Evolutionary conservation across 2,329 filamentous ascomycete genomes (phyloP).

Genomic region (Aaosphaeria arxii): DNA sequence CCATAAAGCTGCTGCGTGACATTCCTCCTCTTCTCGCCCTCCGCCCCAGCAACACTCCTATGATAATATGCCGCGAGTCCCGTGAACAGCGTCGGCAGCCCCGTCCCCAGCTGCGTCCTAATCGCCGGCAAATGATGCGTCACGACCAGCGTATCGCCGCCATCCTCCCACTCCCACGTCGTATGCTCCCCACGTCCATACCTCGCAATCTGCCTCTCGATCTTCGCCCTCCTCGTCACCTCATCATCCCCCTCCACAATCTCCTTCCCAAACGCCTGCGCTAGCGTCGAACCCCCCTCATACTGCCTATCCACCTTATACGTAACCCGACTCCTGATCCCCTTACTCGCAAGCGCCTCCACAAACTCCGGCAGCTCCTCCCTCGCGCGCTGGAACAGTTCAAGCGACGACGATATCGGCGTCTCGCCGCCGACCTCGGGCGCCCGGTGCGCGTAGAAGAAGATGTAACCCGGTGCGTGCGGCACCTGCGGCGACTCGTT

Average conservation of each 20-base stretch:
- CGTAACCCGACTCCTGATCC: slow-evolving; percentile 31
- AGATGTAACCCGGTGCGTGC: slow-evolving; percentile 52
- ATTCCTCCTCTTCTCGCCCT: slow-evolving; percentile 3
- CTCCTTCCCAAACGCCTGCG: slow-evolving; percentile 48
- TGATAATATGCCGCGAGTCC: slow-evolving; percentile 47
- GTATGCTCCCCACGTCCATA: slow-evolving; percentile 47
- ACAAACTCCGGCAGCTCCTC: slow-evolving; percentile 50
- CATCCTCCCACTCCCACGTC: slow-evolving; percentile 49
- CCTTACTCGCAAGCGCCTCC: slow-evolving; percentile 42
- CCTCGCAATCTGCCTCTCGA: slow-evolving; percentile 49
- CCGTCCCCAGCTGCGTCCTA: slow-evolving; percentile 46
- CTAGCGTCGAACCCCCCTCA: slow-evolving; percentile 46
- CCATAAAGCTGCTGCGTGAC: slow-evolving; percentile 35
- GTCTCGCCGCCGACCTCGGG: slow-evolving; percentile 41
- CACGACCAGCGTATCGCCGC: slow-evolving; percentile 37
- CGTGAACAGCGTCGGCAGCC: slow-evolving; percentile 47
- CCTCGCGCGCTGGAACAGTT: slow-evolving; percentile 45
- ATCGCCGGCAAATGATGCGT: slow-evolving; percentile 48
- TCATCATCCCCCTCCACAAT: slow-evolving; percentile 46
- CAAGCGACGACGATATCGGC: slow-evolving; percentile 49
- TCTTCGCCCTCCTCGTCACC: slow-evolving; percentile 39
- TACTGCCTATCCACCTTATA: slow-evolving; percentile 47
- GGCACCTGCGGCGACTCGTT: slow-evolving; percentile 53
- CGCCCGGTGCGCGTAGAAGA: slow-evolving; percentile 46
- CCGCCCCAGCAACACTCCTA: slow-evolving; percentile 15